A percentile compares a stretch with the other conserved stretches of the same genome.
Evolutionary conservation across 2,329 filamentous ascomycete genomes (phyloP).

Genomic region (Xylaria sp.): DNA sequence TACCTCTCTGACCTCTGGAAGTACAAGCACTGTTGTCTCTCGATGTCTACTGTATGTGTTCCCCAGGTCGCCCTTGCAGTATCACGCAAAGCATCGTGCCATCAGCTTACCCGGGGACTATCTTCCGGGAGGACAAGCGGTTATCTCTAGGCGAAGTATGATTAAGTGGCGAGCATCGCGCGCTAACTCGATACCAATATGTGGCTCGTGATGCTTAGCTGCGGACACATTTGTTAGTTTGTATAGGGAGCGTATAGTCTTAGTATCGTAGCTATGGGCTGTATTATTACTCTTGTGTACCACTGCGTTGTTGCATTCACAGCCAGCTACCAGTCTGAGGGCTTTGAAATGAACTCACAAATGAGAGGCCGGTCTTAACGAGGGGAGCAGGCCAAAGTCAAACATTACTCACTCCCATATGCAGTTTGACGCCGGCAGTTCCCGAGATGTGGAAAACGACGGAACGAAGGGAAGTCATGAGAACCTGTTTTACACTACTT

Average conservation of each 20-base stretch:
- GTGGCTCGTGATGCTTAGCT: constrained; percentile 3
- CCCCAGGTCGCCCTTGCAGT: not conserved
- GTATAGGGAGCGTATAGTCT: not conserved
- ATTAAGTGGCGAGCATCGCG: not conserved
- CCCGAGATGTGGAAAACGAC: no score
- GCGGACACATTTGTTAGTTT: not conserved
- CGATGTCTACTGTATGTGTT: not conserved
- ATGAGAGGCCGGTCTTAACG: not conserved
- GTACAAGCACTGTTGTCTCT: not conserved
- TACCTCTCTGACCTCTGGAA: not conserved
- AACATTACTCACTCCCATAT: not conserved
- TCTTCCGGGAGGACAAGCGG: not conserved
- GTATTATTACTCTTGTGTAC: not conserved
- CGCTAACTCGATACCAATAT: not conserved
- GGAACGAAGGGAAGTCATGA: not conserved
- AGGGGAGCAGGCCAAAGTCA: not conserved
- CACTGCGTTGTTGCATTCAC: not conserved
- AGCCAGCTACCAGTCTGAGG: not conserved
- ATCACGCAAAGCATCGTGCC: not conserved
- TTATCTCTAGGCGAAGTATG: not conserved
- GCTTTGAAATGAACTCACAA: not conserved
- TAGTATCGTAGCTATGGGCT: not conserved
- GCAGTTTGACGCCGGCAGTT: not conserved
- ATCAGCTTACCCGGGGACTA: constrained; percentile 3
- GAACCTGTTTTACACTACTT: no score